Evolutionary conservation across 768 basidiomycete genomes (phyloP).

Genomic region (Russula dissimulans): DNA sequence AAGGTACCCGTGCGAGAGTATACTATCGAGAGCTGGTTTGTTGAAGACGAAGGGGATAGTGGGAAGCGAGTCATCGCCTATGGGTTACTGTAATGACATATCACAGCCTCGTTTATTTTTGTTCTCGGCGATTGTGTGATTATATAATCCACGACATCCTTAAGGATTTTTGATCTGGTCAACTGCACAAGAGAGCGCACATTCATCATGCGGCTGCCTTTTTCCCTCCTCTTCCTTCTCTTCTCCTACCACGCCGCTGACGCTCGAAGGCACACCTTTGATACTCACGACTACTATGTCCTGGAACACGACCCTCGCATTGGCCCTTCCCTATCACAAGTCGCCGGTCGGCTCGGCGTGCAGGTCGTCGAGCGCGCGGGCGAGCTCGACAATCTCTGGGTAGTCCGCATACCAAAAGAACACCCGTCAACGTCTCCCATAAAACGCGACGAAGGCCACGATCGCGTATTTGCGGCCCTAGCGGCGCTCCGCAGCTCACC

Average conservation of each 20-base stretch:
- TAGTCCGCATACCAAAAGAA: slow-evolving; percentile 54
- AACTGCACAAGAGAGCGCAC: not conserved
- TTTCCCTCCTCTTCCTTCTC: slow-evolving; percentile 25
- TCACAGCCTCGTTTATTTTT: not conserved
- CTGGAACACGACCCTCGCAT: slow-evolving; percentile 51
- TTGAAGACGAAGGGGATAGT: not conserved
- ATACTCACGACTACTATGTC: slow-evolving; percentile 75
- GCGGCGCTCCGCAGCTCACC: slow-evolving; percentile 33
- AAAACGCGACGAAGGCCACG: slow-evolving; percentile 29
- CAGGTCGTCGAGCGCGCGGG: slow-evolving; percentile 86
- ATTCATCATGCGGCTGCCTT: slow-evolving; percentile 19
- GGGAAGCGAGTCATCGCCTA: not conserved
- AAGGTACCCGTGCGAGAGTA: slow-evolving; percentile 6
- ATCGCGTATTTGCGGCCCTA: slow-evolving; percentile 44
- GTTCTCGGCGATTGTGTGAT: too few relatives aligned
- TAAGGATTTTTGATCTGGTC: not conserved
- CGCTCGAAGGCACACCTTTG: slow-evolving; percentile 40
- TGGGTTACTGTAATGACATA: not conserved
- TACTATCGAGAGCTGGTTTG: slow-evolving; percentile 16
- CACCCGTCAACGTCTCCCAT: slow-evolving; percentile 6
- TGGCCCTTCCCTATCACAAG: slow-evolving; percentile 48
- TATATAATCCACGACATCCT: not conserved
- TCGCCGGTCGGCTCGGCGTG: slow-evolving; percentile 54
- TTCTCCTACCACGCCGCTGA: slow-evolving; percentile 27
- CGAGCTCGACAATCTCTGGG: slow-evolving; percentile 73